Evolutionary conservation across 139 green algal species (phyloP), one percentile per base, ranked within the genome.

Genomic region (Picochlorum sp.): DNA sequence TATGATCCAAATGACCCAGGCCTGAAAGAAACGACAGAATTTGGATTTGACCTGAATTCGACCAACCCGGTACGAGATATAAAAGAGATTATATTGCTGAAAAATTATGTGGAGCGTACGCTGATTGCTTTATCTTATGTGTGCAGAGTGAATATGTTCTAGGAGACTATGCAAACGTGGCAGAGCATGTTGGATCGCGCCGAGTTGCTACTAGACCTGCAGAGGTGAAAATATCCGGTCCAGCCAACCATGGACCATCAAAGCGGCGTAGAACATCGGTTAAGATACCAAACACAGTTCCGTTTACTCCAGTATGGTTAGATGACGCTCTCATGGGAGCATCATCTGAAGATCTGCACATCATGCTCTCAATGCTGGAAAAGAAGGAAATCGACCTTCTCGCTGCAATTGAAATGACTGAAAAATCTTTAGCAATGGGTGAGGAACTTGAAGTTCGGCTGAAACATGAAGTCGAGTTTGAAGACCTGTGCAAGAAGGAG

Each of bases 1-100:
- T 78, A 78, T 44, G 72, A 78, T 37, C 72, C 72, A 58, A 78
- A 78, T 65, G 71, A 69, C 30, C 30, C 52, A 16, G 64, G 21
- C 14, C 10, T 30, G 14, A 51, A 51, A n/a, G 66, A 73, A 6
- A 78, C 51, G 0, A n/a, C 58, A 59, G 72, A 78, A 62, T 57
- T 58, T 41, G 30, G 44, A n/a, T 78, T 68, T 60, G 18, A 61
- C 11, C 70, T 78, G 56, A 26, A 16, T 5, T 41, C 32, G 4
- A 52, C 72, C 6, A 56, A 70, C n/a, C 24, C 64, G 13, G 47
- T 54, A 26, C 47, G 47, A 26, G 0, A 26, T n/a, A 30, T 49
- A 11, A 41, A 11, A 41, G 34, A 41, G 0, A 6, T 49, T 20
- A 10, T 20, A 18, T 44, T 46, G 21, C n/a, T 9, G 11, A 30